Base-by-base conservation (phyloP, 179 eudicot genomes). In the Nepenthes alata region DNA sequence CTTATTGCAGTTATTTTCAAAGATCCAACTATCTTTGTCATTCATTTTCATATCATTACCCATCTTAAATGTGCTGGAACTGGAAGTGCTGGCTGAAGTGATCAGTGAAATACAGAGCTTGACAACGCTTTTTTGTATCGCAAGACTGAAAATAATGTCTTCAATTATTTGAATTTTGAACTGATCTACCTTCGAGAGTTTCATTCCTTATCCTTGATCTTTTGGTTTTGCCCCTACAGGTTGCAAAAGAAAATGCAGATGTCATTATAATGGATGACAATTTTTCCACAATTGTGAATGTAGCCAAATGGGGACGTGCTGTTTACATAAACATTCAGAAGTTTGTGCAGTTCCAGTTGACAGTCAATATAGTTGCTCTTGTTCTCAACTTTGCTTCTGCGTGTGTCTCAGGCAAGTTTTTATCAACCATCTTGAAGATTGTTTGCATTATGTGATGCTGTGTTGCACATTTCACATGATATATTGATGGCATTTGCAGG, bases 301-400 rank as follows among this genome's bases (percentile, higher is more conserved):
- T 91, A 15, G 97, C 88, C 65, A 91, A 71, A 81, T 91, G 97
- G 97, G 97, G 97, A 7, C 86, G 97, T 56, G 74, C 97, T 10
- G 97, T 88, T 16, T 91, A 91, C 62, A 76, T 91, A 36, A 91
- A 91, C 81, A 91, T 91, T 66, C 97, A 88, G 74, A 91, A 91
- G 71, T 88, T 91, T 77, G 97, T 91, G 64, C 96, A 88, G 77
- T 91, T 91, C 75, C 97, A 91, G 74, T 59, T 91, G 72, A 91
- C 97, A 4, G 97, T 88, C 37, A 91, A 91, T 62, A 75, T 91
- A 11, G 97, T 91, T 57, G 97, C 97, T 62, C 86, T 91, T 15
- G 67, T 85, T 80, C 70, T 91, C 82, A 85, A 85, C 64, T 91
- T 91, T 51, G 76, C 82, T 60, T 82, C 97, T 61, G 97, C 97